A percentile compares a stretch with the other conserved stretches of the same genome.
phyloP scores from a whole-genome alignment of 108 stramenopile genomes.

The Hondaea fermentalgiana region DNA sequence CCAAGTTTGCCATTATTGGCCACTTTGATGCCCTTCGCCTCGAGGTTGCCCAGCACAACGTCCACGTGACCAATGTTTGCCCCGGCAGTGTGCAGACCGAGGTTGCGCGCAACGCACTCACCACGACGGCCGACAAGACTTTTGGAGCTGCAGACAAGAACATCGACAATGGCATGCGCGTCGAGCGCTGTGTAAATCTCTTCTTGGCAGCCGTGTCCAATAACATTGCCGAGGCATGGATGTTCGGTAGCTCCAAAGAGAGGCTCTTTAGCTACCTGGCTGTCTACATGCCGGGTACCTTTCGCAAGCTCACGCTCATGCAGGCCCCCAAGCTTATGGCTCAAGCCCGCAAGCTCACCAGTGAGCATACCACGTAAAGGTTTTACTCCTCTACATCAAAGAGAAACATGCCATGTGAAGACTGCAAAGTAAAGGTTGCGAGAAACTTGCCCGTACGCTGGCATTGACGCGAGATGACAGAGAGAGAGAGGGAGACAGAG shows the following conservation, averaged over 20 bases:
- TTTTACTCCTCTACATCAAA: background rate
- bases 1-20: slow-evolving; percentile 21
- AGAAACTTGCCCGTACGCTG: no score
- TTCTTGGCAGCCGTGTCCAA: background rate
- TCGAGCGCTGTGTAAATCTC: slow-evolving; percentile 7
- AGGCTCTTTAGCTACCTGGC: background rate
- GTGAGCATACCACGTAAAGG: background rate
- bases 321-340: background rate
- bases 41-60: background rate
- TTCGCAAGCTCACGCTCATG: background rate
- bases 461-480: no score
- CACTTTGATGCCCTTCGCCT: slow-evolving; percentile 18
- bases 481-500: no score
- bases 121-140: background rate
- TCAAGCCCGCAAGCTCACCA: background rate
- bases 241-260: background rate
- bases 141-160: background rate
- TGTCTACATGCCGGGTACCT: background rate
- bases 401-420: no score
- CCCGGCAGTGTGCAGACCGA: background rate
- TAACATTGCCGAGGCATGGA: background rate
- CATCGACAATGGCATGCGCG: background rate
- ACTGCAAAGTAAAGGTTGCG: no score
- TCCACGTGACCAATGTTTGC: background rate
- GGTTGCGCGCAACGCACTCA: background rate